Evolutionary conservation across 2,329 filamentous ascomycete genomes (phyloP), one percentile per base, ranked within the genome.

Genomic region (Xylaria digitata): DNA sequence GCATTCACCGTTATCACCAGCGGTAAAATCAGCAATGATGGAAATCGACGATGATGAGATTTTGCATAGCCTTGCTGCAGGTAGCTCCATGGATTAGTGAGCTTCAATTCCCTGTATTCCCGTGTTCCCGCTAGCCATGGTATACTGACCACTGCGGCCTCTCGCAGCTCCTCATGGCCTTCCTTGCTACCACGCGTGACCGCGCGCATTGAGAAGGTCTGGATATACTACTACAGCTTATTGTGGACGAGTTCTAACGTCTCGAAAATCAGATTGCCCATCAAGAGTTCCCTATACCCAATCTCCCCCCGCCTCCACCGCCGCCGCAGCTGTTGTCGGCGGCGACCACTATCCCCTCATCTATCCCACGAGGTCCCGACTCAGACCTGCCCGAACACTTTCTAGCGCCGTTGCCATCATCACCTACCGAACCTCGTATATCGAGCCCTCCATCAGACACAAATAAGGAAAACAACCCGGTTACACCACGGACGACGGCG

Each of bases 281-380:
- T 78, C 85, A 89, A 76, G 89, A 90, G 59, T 97, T 97, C 74
- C 89, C 92, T 48, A 90, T 91, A 72, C 92, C 92, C 11, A 84
- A 82, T 60, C 80, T 88, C 59, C 84, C 86, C 40, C 80, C 82
- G 17, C 80, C 81, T 13, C 58, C 73, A 1, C 63, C 75, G 15
- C 61, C 67, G 34, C 67, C 65, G 32, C 45, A 17, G 45, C 65
- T 59, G 13, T 43, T 68, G n/a, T 52, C 64, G 40, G 40, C 72
- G 13, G 46, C 70, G 13, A 63, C 68, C 32, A 71, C 67, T n/a
- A 67, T 74, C 23, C 70, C 72, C 8, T 74, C 74, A 9, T 76
- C 75, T 13, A 61, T 75, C 55, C 79, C 79, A 26, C 74, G 81
- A 49, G 78, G 80, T 66, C 75, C 76, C 21, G 73, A 75, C 3